Conservation (phyloP, 2,329 filamentous ascomycete genomes). For the Coniochaeta pulveracea region DNA sequence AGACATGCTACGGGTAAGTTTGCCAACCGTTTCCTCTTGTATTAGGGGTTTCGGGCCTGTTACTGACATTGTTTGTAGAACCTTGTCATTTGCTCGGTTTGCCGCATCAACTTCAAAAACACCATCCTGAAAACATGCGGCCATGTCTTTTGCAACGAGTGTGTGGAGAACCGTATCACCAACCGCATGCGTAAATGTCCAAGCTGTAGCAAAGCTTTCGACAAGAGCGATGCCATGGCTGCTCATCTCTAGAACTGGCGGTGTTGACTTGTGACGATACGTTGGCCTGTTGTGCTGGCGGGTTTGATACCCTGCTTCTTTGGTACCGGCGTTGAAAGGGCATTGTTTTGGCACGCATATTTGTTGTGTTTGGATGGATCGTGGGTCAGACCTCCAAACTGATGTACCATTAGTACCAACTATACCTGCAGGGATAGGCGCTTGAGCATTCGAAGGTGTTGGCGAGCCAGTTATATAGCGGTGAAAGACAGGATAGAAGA, state of each 20-base stretch:
- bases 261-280: too few species aligned
- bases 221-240: conserved; percentile 78
- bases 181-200: conserved; percentile 94
- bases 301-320: too few species aligned
- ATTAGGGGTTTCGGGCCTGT: not conserved
- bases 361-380: too few species aligned
- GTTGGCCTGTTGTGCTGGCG: too few species aligned
- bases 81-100: conserved; percentile 82
- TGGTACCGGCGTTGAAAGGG: too few species aligned
- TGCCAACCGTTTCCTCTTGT: too few species aligned
- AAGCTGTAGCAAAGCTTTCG: conserved; percentile 85
- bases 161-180: conserved; percentile 77
- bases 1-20: conserved; percentile 74
- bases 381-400: too few species aligned
- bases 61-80: conserved; percentile 36
- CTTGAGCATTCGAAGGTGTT: too few species aligned
- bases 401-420: too few species aligned
- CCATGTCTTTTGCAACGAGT: conserved; percentile 85
- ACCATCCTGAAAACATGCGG: conserved; percentile 89
- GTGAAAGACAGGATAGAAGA: conserved; percentile 1
- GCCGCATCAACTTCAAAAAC: conserved; percentile 87
- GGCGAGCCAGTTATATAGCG: too few species aligned
- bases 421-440: too few species aligned
- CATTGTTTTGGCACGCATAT: too few species aligned
- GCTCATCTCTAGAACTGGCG: conserved; percentile 38